Evolutionary conservation across 139 green algal species (phyloP), one percentile per base, ranked within the genome.

Genomic region (Chlorella sp.): DNA sequence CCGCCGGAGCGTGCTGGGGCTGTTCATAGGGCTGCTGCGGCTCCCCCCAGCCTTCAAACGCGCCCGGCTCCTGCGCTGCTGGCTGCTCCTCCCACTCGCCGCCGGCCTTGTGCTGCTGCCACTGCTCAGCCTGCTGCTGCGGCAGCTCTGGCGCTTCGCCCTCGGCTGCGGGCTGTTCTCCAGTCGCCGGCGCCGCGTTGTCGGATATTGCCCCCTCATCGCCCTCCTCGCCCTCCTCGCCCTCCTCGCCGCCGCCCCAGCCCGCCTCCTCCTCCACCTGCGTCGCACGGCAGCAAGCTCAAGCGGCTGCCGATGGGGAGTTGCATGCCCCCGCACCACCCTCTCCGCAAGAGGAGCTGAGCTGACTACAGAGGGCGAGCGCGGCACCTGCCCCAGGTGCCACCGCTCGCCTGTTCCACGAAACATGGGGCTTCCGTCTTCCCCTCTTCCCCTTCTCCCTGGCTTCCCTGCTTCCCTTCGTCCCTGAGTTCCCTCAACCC

Each of bases 231-330:
- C 17, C 33, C 33, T 70, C 38, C 41, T 56, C 40, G 33, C 53
- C 63, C 1, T 27, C 38, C 2, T 15, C 67, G 2, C 46, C 56
- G 11, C 48, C 58, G 46, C 72, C 72, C 72, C 72, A 78, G 42
- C 72, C 72, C 23, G 72, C 61, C 46, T 78, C 72, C 35, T 78
- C 72, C 61, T 78, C 72, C 60, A 78, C 72, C 72, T 78, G 72
- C 64, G 29, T 25, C n/a, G 56, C 29, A 29, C 66, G 41, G 1
- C 17, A 67, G 12, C 25, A 61, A n/a, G 36, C 2, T 27, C 25
- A 64, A 61, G 31, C 53, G 35, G 53, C 53, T 61, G 8, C 9
- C 21, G 21, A 29, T 33, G 14, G 17, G 12, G 27, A 36, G 21
- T 29, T 8, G 53, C 8, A 61, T 21, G n/a, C n/a, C n/a, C n/a